Evolutionary conservation across 345 rosid species (phyloP), one percentile per base, ranked within the genome.

Genomic region (Populus davidiana): DNA sequence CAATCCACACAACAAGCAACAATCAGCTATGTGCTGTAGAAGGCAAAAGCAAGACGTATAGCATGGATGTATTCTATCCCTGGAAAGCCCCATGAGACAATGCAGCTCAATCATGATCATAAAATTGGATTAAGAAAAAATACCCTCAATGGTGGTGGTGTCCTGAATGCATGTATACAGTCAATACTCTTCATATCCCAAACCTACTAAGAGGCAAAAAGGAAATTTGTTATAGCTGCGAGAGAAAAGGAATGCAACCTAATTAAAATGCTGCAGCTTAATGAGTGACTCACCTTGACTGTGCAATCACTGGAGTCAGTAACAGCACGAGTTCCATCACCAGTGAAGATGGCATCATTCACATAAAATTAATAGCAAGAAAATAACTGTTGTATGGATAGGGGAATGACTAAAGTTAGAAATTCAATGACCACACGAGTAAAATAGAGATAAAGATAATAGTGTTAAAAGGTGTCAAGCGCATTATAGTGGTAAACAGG

Each of bases 121-220:
- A 75, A 79, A 3, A 71, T 10, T 2, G 62, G 25, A 33, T 74
- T 56, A 41, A 77, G 14, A 75, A 75, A 56, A 74, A 29, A 73
- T 92, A 96, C 97, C 88, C 98, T 89, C 79, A 92, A 76, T 35
- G 97, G 88, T 83, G 98, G 99, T 12, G 99, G 99, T 21, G 98
- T 97, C 88, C 94, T 87, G 78, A 89, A 96, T 49, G 99, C 92
- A 75, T 93, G 97, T 47, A 93, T 83, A 84, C 99, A 96, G 82
- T 93, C 99, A n/a, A 98, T 88, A 43, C 92, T 86, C 89, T 96
- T 96, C 78, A 87, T 85, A 82, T 93, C 99, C 99, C 99, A 96
- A 83, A 96, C 98, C 99, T 92, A 79, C 39, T 65, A 69, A 36
- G 70, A 25, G 71, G 43, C 54, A 78, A 73, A 36, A 62, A 29